phyloP scores from a whole-genome alignment of 2,329 filamentous ascomycete species.

The Scopulariopsis brevicaulis region DNA sequence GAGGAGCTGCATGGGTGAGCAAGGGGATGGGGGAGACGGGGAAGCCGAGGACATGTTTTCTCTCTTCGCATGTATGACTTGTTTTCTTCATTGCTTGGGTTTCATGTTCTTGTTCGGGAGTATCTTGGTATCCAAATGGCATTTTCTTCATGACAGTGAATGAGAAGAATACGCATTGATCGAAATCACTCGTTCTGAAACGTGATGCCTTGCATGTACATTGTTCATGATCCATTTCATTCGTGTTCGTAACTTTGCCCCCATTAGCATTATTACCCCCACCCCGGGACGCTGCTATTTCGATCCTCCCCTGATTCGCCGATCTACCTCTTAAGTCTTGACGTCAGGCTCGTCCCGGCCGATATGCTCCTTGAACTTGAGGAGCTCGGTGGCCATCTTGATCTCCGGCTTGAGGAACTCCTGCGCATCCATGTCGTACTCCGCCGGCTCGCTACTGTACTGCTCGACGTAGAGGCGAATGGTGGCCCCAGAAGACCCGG shows the following conservation, averaged over 20 bases:
- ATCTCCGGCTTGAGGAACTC: constrained; percentile 90
- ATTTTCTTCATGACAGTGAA: not conserved
- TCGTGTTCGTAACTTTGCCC: not conserved
- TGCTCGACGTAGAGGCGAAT: constrained; percentile 97
- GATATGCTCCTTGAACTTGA: constrained; percentile 90
- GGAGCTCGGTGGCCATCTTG: constrained; percentile 67
- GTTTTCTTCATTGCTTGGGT: not conserved
- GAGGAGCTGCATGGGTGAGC: not conserved
- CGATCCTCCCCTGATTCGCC: not conserved
- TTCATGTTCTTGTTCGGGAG: not conserved
- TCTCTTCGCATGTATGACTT: not conserved
- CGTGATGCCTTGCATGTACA: not conserved
- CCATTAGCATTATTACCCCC: not conserved
- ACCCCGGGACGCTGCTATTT: not conserved
- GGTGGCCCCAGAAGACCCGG: constrained; percentile 87
- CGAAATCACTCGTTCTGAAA: not conserved
- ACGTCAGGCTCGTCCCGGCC: constrained; percentile 91
- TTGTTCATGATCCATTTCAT: not conserved
- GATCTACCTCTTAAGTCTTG: constrained; percentile 58
- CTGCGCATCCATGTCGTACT: constrained; percentile 74
- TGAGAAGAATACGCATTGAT: not conserved
- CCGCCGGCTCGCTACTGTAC: constrained; percentile 72
- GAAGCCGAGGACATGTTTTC: not conserved
- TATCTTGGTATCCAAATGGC: not conserved
- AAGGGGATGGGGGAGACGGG: not conserved